Base-by-base conservation (phyloP, 2,329 filamentous ascomycete genomes). In the Exophiala alcalophila region DNA sequence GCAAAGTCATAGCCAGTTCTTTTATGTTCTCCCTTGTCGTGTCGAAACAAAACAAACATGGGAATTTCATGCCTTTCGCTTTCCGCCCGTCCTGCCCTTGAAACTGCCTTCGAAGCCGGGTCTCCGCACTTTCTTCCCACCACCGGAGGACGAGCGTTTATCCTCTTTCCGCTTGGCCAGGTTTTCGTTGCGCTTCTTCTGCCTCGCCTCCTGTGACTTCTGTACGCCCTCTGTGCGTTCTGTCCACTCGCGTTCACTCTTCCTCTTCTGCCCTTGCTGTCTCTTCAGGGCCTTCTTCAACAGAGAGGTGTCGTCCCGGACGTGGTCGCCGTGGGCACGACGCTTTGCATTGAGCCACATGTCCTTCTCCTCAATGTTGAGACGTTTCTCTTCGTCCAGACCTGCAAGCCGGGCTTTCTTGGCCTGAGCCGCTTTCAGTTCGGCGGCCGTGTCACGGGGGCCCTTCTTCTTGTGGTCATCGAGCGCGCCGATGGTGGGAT, bases 241-340 rank as follows among this genome's bases (percentile, higher is more conserved):
- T 32, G 70, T 76, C 86, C 92, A 97, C 60, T 92, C 88, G 61
- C 84, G 83, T 64, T 88, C 87, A 61, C 86, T 94, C 79, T 92
- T 94, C 67, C 83, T 84, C 79, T 96, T 97, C 38, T 78, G 72
- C 55, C 83, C 80, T 59, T 96, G 88, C 71, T 95, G 94, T 55
- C 91, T 82, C 76, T 96, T 96, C 54, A 97, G 73, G 0, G 90
- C 86, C 74, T 95, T 96, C 74, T 95, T 96, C 19, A 98, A 75
- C 43, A 95, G 69, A 31, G 78, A 80, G 51, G 88, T 87, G 63
- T 95, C 88, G 60, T 97, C 89, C 47, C 81, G 81, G 23, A 96
- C 83, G 61, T 87, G 86, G 61, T 95, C 90, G 34, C 92, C 92
- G 63, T 94, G 86, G 1, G 84, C 88, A 16, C 85, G 81, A 66